Percentiles rank a stretch among this genome's conserved stretches.
phyloP scores from a whole-genome alignment of 495 filamentous ascomycete genomes.

The Xylaria grammica region DNA sequence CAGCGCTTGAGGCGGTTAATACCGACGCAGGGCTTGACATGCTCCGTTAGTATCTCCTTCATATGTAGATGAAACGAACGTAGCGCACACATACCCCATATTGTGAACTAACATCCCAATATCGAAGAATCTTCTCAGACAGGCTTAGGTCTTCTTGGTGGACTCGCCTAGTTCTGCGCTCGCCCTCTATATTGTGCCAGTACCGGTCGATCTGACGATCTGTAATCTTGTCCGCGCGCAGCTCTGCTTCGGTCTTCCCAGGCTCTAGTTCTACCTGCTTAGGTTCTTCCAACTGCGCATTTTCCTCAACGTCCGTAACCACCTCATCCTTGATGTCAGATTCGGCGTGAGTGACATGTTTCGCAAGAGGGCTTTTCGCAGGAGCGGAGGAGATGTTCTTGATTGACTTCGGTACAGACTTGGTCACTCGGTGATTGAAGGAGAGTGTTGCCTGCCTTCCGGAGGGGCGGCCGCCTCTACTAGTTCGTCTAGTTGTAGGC shows the following conservation, averaged over 20 bases:
- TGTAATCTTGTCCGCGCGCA: conserved; percentile 62
- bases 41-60: conserved; percentile 21
- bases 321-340: conserved; percentile 29
- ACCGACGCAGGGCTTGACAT: conserved; percentile 80
- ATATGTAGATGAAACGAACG: background rate
- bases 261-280: conserved; percentile 23
- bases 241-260: conserved; percentile 55
- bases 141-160: conserved; percentile 75
- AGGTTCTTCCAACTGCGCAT: conserved; percentile 32
- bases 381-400: conserved; percentile 52
- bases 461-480: conserved; percentile 48
- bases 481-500: conserved; percentile 70
- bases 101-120: conserved; percentile 86
- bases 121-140: conserved; percentile 82
- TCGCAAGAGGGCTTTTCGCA: conserved; percentile 29
- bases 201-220: conserved; percentile 70
- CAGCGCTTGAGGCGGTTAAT: conserved; percentile 82
- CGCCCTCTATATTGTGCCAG: conserved; percentile 70
- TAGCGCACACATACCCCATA: conserved; percentile 74
- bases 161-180: conserved; percentile 56
- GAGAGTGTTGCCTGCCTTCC: conserved; percentile 72
- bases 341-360: conserved; percentile 29
- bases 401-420: conserved; percentile 61
- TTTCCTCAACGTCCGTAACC: conserved; percentile 27
- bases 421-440: conserved; percentile 79